A percentile compares a stretch with the other conserved stretches of the same genome.
These are phyloP conservation scores for Boletus speciosus DNA, from an alignment of 768 basidiomycete genomes.

Conservation along the genomic window DNA sequence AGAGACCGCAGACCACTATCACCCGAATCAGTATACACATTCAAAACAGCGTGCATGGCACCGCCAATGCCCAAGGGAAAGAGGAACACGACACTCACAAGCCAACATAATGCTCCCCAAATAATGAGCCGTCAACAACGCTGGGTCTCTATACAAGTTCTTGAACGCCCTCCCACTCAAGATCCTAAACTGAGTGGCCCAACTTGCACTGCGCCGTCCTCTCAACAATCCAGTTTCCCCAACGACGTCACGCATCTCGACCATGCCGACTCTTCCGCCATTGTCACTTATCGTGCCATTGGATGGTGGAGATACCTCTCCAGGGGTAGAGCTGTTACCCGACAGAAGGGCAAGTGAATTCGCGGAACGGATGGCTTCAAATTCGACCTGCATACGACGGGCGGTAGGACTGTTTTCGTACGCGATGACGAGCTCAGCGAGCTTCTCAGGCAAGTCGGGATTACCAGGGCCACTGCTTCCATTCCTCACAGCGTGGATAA, in stretches of 20 bases:
- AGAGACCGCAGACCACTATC: conserved; percentile 85
- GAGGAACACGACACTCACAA: conserved; percentile 45
- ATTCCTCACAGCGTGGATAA: conserved; percentile 55
- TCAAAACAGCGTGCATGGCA: neutral
- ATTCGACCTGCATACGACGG: conserved; percentile 57
- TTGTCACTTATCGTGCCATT: conserved; percentile 25
- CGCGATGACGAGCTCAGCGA: conserved; percentile 68
- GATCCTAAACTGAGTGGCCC: conserved; percentile 88
- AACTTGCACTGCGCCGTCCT: conserved; percentile 77
- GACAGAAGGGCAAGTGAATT: conserved; percentile 1
- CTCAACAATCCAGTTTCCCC: conserved; percentile 65
- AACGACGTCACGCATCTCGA: conserved; percentile 60
- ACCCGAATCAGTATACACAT: neutral
- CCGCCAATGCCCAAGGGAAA: neutral
- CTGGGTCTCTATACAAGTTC: conserved; percentile 94
- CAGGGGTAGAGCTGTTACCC: neutral
- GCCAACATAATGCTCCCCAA: conserved; percentile 79
- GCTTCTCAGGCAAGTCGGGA: conserved; percentile 48
- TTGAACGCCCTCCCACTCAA: conserved; percentile 96
- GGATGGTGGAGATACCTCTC: conserved; percentile 12
- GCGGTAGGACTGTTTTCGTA: conserved; percentile 70
- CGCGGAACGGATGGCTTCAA: conserved; percentile 39
- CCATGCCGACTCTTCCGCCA: conserved; percentile 32
- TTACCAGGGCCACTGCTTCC: conserved; percentile 29
- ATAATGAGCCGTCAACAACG: conserved; percentile 89